phyloP scores from a whole-genome alignment of 768 basidiomycete genomes.

The Vishniacozyma victoriae region DNA sequence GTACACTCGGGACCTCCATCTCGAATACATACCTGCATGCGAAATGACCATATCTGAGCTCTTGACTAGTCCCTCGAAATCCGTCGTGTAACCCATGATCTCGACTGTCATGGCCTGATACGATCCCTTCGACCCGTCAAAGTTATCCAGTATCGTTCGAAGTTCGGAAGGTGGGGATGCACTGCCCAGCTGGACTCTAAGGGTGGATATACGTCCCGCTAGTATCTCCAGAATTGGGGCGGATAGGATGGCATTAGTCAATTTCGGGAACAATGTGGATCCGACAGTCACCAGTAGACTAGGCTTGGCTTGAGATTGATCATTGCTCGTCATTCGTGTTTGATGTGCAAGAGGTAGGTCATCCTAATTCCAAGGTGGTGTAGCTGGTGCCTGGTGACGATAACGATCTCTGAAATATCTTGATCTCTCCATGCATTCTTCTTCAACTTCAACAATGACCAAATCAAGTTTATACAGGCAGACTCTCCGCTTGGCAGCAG shows the following conservation, averaged over 20 bases:
- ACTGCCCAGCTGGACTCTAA: constrained; percentile 72
- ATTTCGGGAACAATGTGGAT: constrained; percentile 74
- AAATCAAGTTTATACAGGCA: too few relatives aligned
- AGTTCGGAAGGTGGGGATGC: constrained; percentile 6
- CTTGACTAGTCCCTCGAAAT: constrained; percentile 61
- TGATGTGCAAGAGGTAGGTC: too few relatives aligned
- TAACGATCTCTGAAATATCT: too few relatives aligned
- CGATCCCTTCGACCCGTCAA: background rate
- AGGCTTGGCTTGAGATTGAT: background rate
- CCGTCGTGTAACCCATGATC: constrained; percentile 68
- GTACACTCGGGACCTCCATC: too few relatives aligned
- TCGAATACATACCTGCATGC: constrained; percentile 86
- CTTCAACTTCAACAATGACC: too few relatives aligned
- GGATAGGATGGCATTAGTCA: constrained; percentile 61
- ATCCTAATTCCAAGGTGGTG: too few relatives aligned
- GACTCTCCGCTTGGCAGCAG: too few relatives aligned
- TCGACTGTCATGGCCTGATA: constrained; percentile 52
- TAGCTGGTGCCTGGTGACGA: too few relatives aligned
- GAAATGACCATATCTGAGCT: constrained; percentile 75
- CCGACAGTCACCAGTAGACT: constrained; percentile 75
- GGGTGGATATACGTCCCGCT: constrained; percentile 57
- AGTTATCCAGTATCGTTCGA: background rate
- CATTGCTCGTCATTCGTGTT: too few relatives aligned
- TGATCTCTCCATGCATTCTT: too few relatives aligned
- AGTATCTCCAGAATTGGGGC: constrained; percentile 56